Conservation (phyloP, 2,329 filamentous ascomycete species). For the Trichoderma sp. region DNA sequence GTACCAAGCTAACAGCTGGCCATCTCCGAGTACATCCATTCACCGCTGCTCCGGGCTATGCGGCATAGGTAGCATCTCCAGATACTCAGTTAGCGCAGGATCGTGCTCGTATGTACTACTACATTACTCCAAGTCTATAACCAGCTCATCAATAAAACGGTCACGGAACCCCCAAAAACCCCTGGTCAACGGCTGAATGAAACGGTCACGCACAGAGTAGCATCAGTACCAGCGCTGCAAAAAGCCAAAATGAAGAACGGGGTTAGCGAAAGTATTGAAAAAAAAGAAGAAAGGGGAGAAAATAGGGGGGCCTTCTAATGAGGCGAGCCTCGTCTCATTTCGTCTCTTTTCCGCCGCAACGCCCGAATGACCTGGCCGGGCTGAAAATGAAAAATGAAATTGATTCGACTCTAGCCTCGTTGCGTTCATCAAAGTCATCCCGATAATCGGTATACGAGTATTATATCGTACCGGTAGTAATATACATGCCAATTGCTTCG, state of each 20-base stretch:
- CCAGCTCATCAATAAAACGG: background rate
- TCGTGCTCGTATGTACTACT: background rate
- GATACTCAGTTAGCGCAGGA: background rate
- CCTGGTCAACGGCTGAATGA: background rate
- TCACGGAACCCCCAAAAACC: background rate
- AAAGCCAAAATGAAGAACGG: background rate
- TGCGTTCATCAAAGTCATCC: slow-evolving; percentile 9
- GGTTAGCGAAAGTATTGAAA: background rate
- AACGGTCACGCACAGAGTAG: slow-evolving; percentile 7
- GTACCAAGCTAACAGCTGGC: background rate
- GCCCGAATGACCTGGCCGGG: background rate
- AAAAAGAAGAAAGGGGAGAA: background rate
- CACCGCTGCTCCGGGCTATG: background rate
- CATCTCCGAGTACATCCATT: background rate
- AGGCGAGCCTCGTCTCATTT: slow-evolving; percentile 7
- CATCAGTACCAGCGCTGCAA: background rate
- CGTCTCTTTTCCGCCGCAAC: background rate
- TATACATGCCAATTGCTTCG: slow-evolving; percentile 5
- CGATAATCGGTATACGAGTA: background rate
- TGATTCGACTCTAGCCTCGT: background rate
- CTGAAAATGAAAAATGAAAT: background rate
- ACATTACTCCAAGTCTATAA: background rate
- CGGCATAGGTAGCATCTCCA: background rate
- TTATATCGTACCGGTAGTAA: background rate
- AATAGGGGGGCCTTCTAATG: slow-evolving; percentile 5